Base-by-base conservation (phyloP, 2,329 filamentous ascomycete genomes). In the Talaromyces atroroseus region DNA sequence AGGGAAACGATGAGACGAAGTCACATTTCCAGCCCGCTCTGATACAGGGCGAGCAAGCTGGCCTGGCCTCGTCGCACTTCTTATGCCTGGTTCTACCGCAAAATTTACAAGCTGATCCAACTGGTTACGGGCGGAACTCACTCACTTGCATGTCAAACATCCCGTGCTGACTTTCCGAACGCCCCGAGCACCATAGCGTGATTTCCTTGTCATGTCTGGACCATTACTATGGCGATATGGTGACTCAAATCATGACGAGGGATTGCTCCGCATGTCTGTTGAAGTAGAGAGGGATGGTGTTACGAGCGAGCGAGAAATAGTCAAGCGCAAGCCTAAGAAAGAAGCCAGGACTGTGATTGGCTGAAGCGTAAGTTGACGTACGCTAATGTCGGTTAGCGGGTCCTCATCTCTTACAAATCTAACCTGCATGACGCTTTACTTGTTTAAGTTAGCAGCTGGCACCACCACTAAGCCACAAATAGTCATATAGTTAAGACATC, bases 51-150 rank as follows among this genome's bases (percentile, higher is more conserved):
- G 47, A 55, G 26, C 53, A 55, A 5, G 46, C 34, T 24, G 53
- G 53, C 14, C 49, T 8, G 14, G 20, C 44, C 40, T 55, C 53
- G 26, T 55, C 53, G 38, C 53, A 55, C 53, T 55, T 55, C 34
- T 55, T 55, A 24, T 55, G 53, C n/a, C 53, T 24, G 8, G 44
- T 55, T 49, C 53, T 55, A 24, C 26, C 3, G 29, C 10, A 12
- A 23, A 34, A 69, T 42, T 42, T 18, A 42, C 16, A 20, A 11
- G 38, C 32, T 36, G 32, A 34, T 36, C 11, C 26, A 36, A 36
- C 32, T 16, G 32, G 32, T 14, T 14, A 20, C 10, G 40, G 18
- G 18, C 18, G 5, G 26, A 29, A 29, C 8, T 8, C 8, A 32
- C 49, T 18, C 20, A 52, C 49, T 52, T 52, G 49, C 49, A 52